These are phyloP conservation scores for Funneliformis caledonium DNA, from an alignment of 371 early-diverging fungal genomes.

Conservation along the genomic window DNA sequence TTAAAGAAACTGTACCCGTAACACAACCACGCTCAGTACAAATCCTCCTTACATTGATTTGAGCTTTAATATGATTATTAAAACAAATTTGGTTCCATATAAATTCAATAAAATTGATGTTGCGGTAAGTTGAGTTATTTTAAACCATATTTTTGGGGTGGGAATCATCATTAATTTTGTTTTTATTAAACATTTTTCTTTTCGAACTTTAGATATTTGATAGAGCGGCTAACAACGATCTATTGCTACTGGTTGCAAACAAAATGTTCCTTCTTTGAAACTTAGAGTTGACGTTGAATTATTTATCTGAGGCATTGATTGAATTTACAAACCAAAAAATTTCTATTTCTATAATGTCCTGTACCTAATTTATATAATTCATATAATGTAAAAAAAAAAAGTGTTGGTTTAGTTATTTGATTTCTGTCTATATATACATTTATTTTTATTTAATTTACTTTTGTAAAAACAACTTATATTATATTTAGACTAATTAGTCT, in stretches of 20 bases:
- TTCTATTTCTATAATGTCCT: conserved; percentile 12
- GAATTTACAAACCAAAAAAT: conserved; percentile 17
- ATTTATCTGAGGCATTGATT: conserved; percentile 8
- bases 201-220: conserved; percentile 4
- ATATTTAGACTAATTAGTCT: too few relatives aligned
- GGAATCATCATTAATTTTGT: background rate
- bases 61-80: background rate
- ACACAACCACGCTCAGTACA: background rate
- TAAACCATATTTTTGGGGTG: background rate
- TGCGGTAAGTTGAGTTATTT: background rate
- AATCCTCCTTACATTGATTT: background rate
- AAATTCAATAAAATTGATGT: conserved; percentile 32
- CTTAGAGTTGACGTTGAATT: conserved; percentile 10
- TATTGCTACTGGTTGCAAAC: conserved; percentile 10
- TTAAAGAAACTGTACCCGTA: background rate
- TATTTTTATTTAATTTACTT: too few relatives aligned
- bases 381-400: too few relatives aligned
- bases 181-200: background rate
- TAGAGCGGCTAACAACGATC: background rate
- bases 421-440: too few relatives aligned
- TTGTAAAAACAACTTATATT: too few relatives aligned
- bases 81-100: conserved; percentile 23
- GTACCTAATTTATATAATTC: too few relatives aligned
- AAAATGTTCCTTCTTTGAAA: background rate
- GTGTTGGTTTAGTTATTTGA: too few relatives aligned